These are phyloP conservation scores for Trichocladium uniseriatum DNA, from an alignment of 495 filamentous ascomycete genomes.

Conservation along the genomic window DNA sequence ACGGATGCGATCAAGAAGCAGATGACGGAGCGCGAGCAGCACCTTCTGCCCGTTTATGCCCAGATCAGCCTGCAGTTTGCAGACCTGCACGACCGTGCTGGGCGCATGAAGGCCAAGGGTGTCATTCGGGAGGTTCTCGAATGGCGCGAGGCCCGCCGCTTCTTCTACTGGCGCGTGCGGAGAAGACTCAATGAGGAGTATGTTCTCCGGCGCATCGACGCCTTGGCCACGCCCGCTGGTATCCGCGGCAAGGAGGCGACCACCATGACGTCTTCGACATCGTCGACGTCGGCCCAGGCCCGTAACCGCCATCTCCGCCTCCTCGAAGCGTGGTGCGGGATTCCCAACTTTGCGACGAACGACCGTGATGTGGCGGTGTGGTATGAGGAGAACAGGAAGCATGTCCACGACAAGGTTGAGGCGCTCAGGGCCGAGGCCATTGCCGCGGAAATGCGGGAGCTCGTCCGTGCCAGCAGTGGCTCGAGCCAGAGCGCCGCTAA, in stretches of 20 bases:
- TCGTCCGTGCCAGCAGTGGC: slow-evolving; percentile 48
- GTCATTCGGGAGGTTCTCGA: slow-evolving; percentile 73
- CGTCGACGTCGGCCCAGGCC: slow-evolving; percentile 35
- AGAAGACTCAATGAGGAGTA: slow-evolving; percentile 94
- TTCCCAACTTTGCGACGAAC: slow-evolving; percentile 60
- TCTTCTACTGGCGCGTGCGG: slow-evolving; percentile 99
- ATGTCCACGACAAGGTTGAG: slow-evolving; percentile 70
- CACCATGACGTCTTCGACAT: slow-evolving; percentile 32
- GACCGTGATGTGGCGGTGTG: slow-evolving; percentile 83
- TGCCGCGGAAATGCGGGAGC: slow-evolving; percentile 63
- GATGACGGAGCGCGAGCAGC: slow-evolving; percentile 80
- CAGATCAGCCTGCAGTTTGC: slow-evolving; percentile 94
- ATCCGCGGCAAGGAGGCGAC: slow-evolving; percentile 16
- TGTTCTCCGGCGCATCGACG: slow-evolving; percentile 77
- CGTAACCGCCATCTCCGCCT: slow-evolving; percentile 56
- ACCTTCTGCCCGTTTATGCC: slow-evolving; percentile 81
- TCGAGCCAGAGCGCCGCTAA: slow-evolving; percentile 43
- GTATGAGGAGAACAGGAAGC: slow-evolving; percentile 94
- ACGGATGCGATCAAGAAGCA: slow-evolving; percentile 68
- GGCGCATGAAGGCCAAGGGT: slow-evolving; percentile 96
- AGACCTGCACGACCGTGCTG: slow-evolving; percentile 93
- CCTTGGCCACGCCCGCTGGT: slow-evolving; percentile 34
- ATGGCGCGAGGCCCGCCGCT: slow-evolving; percentile 87
- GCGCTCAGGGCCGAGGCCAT: slow-evolving; percentile 65
- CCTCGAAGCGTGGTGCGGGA: slow-evolving; percentile 67